A percentile compares a stretch with the other conserved stretches of the same genome.
phyloP scores from a whole-genome alignment of 805 yeast species.

The Scheffersomyces lignosus region DNA sequence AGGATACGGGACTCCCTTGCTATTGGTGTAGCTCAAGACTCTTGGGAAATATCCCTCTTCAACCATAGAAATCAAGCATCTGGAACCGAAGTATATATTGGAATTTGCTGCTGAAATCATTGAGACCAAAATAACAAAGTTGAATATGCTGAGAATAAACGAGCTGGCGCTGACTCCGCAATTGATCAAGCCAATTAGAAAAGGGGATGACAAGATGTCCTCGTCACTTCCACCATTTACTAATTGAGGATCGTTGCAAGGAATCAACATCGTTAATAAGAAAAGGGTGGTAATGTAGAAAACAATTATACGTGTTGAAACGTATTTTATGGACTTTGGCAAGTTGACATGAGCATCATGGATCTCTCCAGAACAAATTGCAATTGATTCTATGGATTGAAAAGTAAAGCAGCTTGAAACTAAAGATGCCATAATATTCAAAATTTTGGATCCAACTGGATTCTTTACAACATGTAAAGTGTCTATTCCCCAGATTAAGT shows the following conservation, averaged over 20 bases:
- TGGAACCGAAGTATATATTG: slow-evolving; percentile 26
- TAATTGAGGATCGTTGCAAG: slow-evolving; percentile 10
- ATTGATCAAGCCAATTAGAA: slow-evolving; percentile 20
- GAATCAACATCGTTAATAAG: slow-evolving; percentile 15
- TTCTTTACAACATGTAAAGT: neutral
- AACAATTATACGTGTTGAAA: slow-evolving; percentile 15
- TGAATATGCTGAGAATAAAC: slow-evolving; percentile 14
- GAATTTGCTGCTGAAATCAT: slow-evolving; percentile 28
- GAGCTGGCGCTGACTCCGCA: slow-evolving; percentile 12
- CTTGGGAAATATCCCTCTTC: slow-evolving; percentile 9
- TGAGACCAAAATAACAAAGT: slow-evolving; percentile 19
- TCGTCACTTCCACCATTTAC: slow-evolving; percentile 6
- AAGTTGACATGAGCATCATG: slow-evolving; percentile 8
- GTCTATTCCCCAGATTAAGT: slow-evolving; percentile 2
- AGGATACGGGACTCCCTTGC: slow-evolving; percentile 15
- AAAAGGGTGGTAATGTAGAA: slow-evolving; percentile 14
- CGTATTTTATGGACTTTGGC: slow-evolving; percentile 10
- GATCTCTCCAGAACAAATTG: slow-evolving; percentile 17
- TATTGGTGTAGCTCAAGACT: slow-evolving; percentile 3
- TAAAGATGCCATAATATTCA: slow-evolving; percentile 7
- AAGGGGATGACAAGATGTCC: slow-evolving; percentile 21
- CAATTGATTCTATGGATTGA: slow-evolving; percentile 18
- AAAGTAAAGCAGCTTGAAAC: slow-evolving; percentile 17
- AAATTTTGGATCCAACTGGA: neutral
- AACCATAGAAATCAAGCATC: slow-evolving; percentile 19